These are phyloP conservation scores for Tetrahymena borealis DNA, from an alignment of 73 alveolate species.

Conservation along the genomic window DNA sequence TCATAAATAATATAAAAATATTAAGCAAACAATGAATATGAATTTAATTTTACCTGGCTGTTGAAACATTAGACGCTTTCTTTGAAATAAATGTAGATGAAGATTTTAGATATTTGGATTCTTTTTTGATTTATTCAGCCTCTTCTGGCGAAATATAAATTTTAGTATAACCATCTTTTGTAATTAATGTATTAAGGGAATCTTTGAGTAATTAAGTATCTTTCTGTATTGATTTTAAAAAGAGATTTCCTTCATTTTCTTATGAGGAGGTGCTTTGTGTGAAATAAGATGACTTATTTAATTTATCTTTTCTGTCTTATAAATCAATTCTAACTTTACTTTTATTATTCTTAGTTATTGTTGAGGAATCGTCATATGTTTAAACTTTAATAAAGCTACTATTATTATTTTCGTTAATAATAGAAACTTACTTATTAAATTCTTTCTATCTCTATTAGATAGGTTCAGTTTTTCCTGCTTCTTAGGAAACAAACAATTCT, in stretches of 20 bases:
- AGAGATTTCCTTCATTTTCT: neutral
- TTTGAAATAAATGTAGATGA: neutral
- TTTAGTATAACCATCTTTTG: neutral
- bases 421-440: neutral
- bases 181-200: neutral
- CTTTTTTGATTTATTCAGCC: neutral
- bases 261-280: neutral
- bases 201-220: neutral
- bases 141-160: neutral
- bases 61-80: neutral
- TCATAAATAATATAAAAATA: too few relatives aligned
- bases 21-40: too few relatives aligned
- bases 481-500: neutral
- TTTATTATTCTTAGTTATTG: neutral
- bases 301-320: neutral
- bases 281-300: neutral
- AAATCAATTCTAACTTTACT: neutral
- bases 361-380: neutral
- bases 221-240: neutral
- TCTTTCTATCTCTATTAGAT: neutral
- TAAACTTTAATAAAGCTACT: neutral
- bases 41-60: neutral
- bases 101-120: neutral
- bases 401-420: neutral
- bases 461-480: neutral